A percentile compares a stretch with the other conserved stretches of the same genome.
phyloP scores from a whole-genome alignment of 2,329 filamentous ascomycete genomes.

The Lachnum nothofagi region DNA sequence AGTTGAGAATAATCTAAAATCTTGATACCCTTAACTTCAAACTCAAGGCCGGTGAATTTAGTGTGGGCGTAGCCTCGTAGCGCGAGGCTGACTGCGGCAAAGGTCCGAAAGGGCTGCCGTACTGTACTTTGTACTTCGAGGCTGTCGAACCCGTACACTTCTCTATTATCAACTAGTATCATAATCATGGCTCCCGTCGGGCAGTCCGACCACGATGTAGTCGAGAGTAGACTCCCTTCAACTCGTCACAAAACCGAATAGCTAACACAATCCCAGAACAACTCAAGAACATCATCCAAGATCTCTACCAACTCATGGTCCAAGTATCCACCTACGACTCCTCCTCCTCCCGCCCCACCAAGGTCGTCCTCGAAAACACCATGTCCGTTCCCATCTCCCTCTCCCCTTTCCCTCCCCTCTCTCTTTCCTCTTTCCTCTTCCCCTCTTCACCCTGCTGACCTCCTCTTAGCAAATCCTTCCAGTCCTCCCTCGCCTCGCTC shows the following conservation, averaged over 20 bases:
- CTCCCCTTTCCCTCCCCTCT: not conserved
- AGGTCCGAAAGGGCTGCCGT: too few species aligned
- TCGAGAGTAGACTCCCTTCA: slow-evolving; percentile 31
- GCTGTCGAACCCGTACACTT: too few species aligned
- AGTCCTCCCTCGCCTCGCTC: too few species aligned
- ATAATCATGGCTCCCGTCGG: slow-evolving; percentile 35
- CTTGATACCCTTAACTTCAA: too few species aligned
- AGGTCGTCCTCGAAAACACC: slow-evolving; percentile 52
- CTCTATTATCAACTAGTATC: too few species aligned
- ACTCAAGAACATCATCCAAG: slow-evolving; percentile 58
- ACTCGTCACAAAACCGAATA: not conserved
- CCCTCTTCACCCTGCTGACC: slow-evolving; percentile 34
- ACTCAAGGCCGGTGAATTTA: too few species aligned
- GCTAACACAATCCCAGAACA: slow-evolving; percentile 39
- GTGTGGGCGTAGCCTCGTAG: too few species aligned
- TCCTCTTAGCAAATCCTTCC: slow-evolving; percentile 24
- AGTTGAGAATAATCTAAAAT: too few species aligned
- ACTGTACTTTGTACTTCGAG: too few species aligned
- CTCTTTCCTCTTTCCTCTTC: slow-evolving; percentile 27
- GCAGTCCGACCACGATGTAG: slow-evolving; percentile 33
- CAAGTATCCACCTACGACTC: slow-evolving; percentile 58
- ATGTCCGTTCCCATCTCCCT: slow-evolving; percentile 41
- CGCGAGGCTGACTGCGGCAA: too few species aligned
- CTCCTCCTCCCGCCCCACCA: slow-evolving; percentile 39
- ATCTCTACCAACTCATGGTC: slow-evolving; percentile 59